These are phyloP conservation scores for Hippophae rhamnoides DNA, from an alignment of 306 rosid genomes.

Conservation along the genomic window DNA sequence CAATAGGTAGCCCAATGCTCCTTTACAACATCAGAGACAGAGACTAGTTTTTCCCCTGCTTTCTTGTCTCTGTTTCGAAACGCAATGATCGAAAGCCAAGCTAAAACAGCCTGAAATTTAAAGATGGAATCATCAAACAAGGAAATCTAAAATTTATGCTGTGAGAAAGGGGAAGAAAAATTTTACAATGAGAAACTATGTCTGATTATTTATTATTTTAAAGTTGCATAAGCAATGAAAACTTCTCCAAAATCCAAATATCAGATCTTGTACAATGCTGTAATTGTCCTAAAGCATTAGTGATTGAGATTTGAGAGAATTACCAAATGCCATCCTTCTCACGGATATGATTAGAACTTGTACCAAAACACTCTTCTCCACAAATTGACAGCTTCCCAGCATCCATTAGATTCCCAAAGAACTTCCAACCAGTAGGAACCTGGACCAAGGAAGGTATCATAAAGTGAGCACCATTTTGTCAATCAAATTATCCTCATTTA, in stretches of 20 bases:
- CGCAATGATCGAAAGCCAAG: slow-evolving; percentile 94
- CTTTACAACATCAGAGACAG: slow-evolving; percentile 71
- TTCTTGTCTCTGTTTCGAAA: slow-evolving; percentile 77
- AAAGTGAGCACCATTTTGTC: slow-evolving; percentile 11
- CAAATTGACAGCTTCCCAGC: slow-evolving; percentile 85
- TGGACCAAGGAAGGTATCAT: slow-evolving; percentile 25
- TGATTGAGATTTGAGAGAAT: slow-evolving; percentile 14
- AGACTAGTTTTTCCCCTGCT: slow-evolving; percentile 64
- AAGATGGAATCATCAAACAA: slow-evolving; percentile 17
- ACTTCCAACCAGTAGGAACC: slow-evolving; percentile 99
- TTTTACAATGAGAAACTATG: too few relatives aligned
- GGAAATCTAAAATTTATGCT: slow-evolving; percentile 10
- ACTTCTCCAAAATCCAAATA: neutral
- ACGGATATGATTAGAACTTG: slow-evolving; percentile 96
- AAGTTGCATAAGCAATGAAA: neutral
- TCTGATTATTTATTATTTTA: too few relatives aligned
- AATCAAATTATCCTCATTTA: too few relatives aligned
- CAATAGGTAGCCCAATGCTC: slow-evolving; percentile 93
- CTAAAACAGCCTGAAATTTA: slow-evolving; percentile 73
- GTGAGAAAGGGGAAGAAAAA: too few relatives aligned
- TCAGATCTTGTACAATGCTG: neutral
- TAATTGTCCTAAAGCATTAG: slow-evolving; percentile 7
- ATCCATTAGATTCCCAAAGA: slow-evolving; percentile 99
- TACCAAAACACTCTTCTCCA: slow-evolving; percentile 98
- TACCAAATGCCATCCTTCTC: slow-evolving; percentile 99